These are phyloP conservation scores for Fragaria ananassa DNA, from an alignment of 306 rosid species.

Conservation along the genomic window DNA sequence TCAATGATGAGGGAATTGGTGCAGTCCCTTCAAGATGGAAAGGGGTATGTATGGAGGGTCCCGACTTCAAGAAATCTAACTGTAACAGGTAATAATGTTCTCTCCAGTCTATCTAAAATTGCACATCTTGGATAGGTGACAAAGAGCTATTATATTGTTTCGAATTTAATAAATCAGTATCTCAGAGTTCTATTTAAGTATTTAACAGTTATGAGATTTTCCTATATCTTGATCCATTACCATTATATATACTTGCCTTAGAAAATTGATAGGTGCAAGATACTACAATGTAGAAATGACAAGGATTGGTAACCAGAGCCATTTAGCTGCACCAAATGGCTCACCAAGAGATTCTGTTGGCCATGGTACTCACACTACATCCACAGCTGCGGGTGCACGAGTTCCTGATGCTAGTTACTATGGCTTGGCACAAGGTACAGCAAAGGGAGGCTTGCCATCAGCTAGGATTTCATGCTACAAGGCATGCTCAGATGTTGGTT, in stretches of 20 bases:
- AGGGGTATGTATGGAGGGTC: conserved; percentile 83
- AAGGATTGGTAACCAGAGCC: conserved; percentile 34
- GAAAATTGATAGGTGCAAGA: conserved; percentile 95
- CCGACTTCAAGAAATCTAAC: conserved; percentile 69
- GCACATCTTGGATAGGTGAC: background rate
- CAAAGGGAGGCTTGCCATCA: conserved; percentile 79
- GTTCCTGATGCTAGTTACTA: conserved; percentile 74
- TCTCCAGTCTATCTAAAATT: background rate
- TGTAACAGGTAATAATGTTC: conserved; percentile 77
- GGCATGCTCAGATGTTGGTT: conserved; percentile 76
- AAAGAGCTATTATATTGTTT: background rate
- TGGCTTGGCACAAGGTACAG: conserved; percentile 73
- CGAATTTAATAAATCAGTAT: background rate
- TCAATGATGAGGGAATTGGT: conserved; percentile 65
- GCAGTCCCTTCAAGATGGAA: conserved; percentile 82
- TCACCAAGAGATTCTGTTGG: conserved; percentile 80
- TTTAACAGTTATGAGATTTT: background rate
- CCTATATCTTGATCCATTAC: background rate
- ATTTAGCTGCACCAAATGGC: conserved; percentile 29
- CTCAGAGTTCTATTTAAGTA: background rate
- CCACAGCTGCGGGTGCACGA: conserved; percentile 64
- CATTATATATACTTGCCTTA: conserved; percentile 15
- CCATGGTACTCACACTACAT: conserved; percentile 88
- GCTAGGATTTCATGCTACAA: conserved; percentile 75
- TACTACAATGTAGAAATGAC: conserved; percentile 43